Evolutionary conservation across 1,284 basidiomycete genomes (phyloP).

Genomic region (Athelia psychrophila): DNA sequence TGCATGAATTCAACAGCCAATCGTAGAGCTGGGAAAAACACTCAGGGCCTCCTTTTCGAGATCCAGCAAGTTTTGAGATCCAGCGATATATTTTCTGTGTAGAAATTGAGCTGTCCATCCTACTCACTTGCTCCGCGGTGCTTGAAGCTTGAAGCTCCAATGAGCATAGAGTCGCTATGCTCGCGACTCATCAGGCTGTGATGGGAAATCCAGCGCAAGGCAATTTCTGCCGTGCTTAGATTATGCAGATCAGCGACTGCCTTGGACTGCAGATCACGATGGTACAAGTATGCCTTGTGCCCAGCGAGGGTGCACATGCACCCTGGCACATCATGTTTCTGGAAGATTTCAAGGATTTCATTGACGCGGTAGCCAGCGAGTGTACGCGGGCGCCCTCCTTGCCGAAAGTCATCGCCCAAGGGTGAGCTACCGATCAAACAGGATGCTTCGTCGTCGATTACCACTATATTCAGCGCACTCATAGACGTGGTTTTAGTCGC

Average conservation of each 20-base stretch:
- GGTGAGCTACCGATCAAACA: neutral
- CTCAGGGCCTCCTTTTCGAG: constrained; percentile 43
- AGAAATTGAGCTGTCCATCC: neutral
- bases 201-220: constrained; percentile 43
- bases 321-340: constrained; percentile 54
- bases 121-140: constrained; percentile 36
- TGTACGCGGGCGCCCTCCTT: constrained; percentile 46
- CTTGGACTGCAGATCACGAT: constrained; percentile 18
- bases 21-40: neutral
- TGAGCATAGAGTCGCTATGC: constrained; percentile 38
- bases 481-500: constrained; percentile 20
- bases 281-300: neutral
- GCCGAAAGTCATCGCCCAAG: constrained; percentile 34
- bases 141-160: constrained; percentile 36
- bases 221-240: constrained; percentile 38
- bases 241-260: constrained; percentile 28
- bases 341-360: constrained; percentile 55
- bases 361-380: constrained; percentile 44
- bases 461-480: constrained; percentile 40
- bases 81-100: neutral
- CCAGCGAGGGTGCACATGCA: constrained; percentile 11
- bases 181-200: constrained; percentile 39
- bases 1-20: too few species aligned
- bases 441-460: constrained; percentile 11
- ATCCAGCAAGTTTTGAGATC: constrained; percentile 36